These are phyloP conservation scores for Schwanniomyces sp. DNA, from an alignment of 805 yeast genomes.

Conservation along the genomic window DNA sequence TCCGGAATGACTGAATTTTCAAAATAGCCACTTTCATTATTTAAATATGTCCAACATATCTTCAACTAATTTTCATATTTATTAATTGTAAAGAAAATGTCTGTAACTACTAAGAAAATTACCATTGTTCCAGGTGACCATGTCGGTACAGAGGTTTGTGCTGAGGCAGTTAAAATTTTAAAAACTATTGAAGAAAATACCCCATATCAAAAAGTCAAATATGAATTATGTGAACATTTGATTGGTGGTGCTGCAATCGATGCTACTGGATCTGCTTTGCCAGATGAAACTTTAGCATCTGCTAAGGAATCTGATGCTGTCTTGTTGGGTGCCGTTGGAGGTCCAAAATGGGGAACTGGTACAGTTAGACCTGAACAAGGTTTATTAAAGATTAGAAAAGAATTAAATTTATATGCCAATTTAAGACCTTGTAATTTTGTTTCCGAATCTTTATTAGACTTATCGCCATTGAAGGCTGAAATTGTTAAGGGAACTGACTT, in stretches of 20 bases:
- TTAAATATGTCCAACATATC: not conserved
- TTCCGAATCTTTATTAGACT: slow-evolving; percentile 75
- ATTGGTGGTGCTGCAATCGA: slow-evolving; percentile 99
- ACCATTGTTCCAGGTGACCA: slow-evolving; percentile 96
- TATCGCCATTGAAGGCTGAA: slow-evolving; percentile 86
- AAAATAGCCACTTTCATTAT: not conserved
- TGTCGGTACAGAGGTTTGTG: slow-evolving; percentile 87
- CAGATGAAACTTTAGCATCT: slow-evolving; percentile 80
- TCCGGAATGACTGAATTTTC: not conserved
- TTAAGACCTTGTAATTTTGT: slow-evolving; percentile 96
- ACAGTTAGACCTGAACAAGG: slow-evolving; percentile 97
- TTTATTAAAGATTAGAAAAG: slow-evolving; percentile 89
- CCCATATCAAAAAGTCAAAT: slow-evolving; percentile 47
- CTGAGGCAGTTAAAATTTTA: slow-evolving; percentile 89
- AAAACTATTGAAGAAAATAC: slow-evolving; percentile 63
- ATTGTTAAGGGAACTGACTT: slow-evolving; percentile 89
- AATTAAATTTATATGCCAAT: slow-evolving; percentile 90
- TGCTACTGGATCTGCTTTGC: slow-evolving; percentile 89
- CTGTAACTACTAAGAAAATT: slow-evolving; percentile 54
- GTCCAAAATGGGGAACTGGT: slow-evolving; percentile 99
- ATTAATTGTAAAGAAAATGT: not conserved
- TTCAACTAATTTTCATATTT: not conserved
- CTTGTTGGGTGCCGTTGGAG: slow-evolving; percentile 97
- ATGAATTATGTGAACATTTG: slow-evolving; percentile 77
- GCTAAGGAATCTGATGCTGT: slow-evolving; percentile 90